phyloP scores from a whole-genome alignment of 805 yeast species.

The Yarrowia alimentaria region DNA sequence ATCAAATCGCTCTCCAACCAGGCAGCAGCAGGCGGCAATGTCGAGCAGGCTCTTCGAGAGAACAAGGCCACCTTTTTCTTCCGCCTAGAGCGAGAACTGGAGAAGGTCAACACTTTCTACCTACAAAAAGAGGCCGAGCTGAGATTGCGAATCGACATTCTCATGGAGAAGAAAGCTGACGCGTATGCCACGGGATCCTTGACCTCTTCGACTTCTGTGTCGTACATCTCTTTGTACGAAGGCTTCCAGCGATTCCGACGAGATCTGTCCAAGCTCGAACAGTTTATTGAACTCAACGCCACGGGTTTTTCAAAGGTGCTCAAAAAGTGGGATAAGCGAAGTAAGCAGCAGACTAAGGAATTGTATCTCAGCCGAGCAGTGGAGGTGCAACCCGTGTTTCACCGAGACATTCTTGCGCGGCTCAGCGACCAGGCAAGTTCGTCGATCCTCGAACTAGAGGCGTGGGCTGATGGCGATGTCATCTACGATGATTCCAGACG shows the following conservation, averaged over 20 bases:
- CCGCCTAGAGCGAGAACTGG: slow-evolving; percentile 88
- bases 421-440: slow-evolving; percentile 64
- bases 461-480: slow-evolving; percentile 55
- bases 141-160: slow-evolving; percentile 70
- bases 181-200: slow-evolving; percentile 46
- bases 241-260: slow-evolving; percentile 86
- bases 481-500: slow-evolving; percentile 32
- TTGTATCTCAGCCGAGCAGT: slow-evolving; percentile 88
- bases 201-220: slow-evolving; percentile 62
- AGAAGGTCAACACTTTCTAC: slow-evolving; percentile 90
- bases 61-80: slow-evolving; percentile 87
- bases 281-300: slow-evolving; percentile 90
- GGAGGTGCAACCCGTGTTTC: slow-evolving; percentile 94
- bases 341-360: slow-evolving; percentile 92
- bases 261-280: slow-evolving; percentile 84
- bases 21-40: slow-evolving; percentile 41
- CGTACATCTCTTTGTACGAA: slow-evolving; percentile 79
- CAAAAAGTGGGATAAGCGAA: slow-evolving; percentile 97
- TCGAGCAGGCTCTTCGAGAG: slow-evolving; percentile 66
- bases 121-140: slow-evolving; percentile 87
- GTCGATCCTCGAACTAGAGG: slow-evolving; percentile 68
- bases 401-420: slow-evolving; percentile 79
- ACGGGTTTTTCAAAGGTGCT: slow-evolving; percentile 94
- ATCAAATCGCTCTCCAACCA: slow-evolving; percentile 73
- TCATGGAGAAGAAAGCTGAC: slow-evolving; percentile 67